Evolutionary conservation across 441 rosid species (phyloP).

Genomic region (Capsella rubella): DNA sequence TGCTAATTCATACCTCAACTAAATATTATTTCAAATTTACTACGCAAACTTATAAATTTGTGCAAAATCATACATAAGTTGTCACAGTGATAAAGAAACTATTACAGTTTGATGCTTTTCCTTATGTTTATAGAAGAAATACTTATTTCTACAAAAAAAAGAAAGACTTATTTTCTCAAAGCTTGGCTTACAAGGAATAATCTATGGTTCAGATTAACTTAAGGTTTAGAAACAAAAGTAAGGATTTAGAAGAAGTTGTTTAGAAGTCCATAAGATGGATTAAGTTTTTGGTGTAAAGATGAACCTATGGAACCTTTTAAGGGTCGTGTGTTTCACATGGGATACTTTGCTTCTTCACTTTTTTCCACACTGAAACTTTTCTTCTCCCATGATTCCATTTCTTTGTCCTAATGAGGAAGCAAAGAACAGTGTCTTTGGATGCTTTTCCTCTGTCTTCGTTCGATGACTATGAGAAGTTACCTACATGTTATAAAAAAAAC

Average conservation of each 20-base stretch:
- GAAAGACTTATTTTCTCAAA: neutral
- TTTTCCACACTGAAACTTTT: neutral
- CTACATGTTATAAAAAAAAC: conserved; percentile 28
- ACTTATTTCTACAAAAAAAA: too few relatives aligned
- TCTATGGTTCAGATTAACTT: neutral
- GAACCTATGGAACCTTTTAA: neutral
- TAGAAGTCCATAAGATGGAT: neutral
- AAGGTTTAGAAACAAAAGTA: neutral
- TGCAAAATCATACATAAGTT: too few relatives aligned
- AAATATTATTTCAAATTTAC: too few relatives aligned
- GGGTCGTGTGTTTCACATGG: conserved; percentile 29
- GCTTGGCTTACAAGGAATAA: conserved; percentile 11
- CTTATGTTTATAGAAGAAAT: too few relatives aligned
- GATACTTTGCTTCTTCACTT: conserved; percentile 28
- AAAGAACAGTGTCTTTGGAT: conserved; percentile 29
- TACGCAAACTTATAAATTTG: too few relatives aligned
- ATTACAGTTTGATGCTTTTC: too few relatives aligned
- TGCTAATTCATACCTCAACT: too few relatives aligned
- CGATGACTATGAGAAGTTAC: neutral
- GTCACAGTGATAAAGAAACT: too few relatives aligned
- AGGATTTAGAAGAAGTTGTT: neutral
- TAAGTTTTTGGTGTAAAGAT: conserved; percentile 14
- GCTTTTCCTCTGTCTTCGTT: conserved; percentile 25
- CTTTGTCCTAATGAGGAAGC: conserved; percentile 17
- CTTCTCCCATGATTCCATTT: neutral